phyloP scores from a whole-genome alignment of 805 yeast species.

The Monosporozyma unispora region DNA sequence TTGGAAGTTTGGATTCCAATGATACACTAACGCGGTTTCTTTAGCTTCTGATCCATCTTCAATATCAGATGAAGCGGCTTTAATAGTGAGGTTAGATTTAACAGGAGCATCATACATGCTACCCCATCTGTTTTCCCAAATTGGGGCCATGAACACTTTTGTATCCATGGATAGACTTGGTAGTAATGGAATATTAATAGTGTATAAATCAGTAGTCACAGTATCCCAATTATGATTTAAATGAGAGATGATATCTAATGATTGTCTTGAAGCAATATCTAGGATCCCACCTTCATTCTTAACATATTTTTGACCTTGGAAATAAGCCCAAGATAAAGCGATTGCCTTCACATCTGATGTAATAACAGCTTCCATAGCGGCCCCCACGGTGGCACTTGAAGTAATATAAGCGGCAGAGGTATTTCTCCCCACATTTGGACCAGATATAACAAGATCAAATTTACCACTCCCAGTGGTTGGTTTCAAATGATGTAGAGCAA shows the following conservation, averaged over 20 bases:
- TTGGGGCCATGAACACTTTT: conserved; percentile 64
- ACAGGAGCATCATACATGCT: conserved; percentile 41
- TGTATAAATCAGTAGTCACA: conserved; percentile 52
- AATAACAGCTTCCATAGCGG: conserved; percentile 88
- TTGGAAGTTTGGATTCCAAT: conserved; percentile 80
- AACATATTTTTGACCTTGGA: conserved; percentile 39
- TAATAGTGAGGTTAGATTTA: conserved; percentile 3
- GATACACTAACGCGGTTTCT: conserved; percentile 38
- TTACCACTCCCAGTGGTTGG: conserved; percentile 25
- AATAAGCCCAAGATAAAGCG: conserved; percentile 83
- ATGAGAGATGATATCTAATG: conserved; percentile 55
- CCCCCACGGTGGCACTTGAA: conserved; percentile 93
- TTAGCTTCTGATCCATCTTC: conserved; percentile 40
- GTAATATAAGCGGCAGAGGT: conserved; percentile 81
- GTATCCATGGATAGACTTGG: conserved; percentile 45
- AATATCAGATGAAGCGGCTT: conserved; percentile 31
- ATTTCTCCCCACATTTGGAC: conserved; percentile 94
- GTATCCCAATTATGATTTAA: conserved; percentile 50
- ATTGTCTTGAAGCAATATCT: conserved; percentile 55
- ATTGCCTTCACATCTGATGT: conserved; percentile 53
- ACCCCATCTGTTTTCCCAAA: conserved; percentile 73
- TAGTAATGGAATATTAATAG: conserved; percentile 78
- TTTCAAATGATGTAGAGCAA: conserved; percentile 70
- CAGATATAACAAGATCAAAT: conserved; percentile 81
- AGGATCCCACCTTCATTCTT: conserved; percentile 36